phyloP scores from a whole-genome alignment of 495 filamentous ascomycete species.

The Neurospora sp. region DNA sequence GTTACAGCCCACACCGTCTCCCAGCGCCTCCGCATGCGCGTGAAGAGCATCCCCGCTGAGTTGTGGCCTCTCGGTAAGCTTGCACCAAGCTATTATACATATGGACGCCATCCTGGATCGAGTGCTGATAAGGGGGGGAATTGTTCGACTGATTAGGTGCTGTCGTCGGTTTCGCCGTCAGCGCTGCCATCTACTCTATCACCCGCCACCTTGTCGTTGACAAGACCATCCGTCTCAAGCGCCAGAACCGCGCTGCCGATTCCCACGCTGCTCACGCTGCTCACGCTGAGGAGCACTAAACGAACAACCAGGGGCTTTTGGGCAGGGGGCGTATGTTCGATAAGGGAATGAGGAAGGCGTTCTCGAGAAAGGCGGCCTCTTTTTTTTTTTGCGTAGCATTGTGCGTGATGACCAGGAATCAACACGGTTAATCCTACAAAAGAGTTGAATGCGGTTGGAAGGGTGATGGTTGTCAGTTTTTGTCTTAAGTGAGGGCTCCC shows the following conservation, averaged over 20 bases:
- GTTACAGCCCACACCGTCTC: conserved; percentile 87
- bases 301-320: neutral
- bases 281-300: conserved; percentile 23
- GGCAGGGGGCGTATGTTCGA: neutral
- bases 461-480: neutral
- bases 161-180: conserved; percentile 59
- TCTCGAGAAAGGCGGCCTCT: neutral
- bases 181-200: conserved; percentile 71
- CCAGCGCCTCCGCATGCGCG: conserved; percentile 68
- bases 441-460: neutral
- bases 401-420: neutral
- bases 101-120: neutral
- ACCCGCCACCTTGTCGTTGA: conserved; percentile 72
- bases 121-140: neutral
- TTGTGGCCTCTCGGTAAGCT: conserved; percentile 85
- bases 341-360: conserved; percentile 2
- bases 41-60: conserved; percentile 86
- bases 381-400: neutral
- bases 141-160: conserved; percentile 46
- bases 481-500: neutral
- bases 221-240: conserved; percentile 77
- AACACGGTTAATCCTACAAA: neutral
- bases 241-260: conserved; percentile 41
- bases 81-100: conserved; percentile 1
- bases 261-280: conserved; percentile 12